Evolutionary conservation across 192 early-diverging fungal species (phyloP).

Genomic region (Chytriomyces hyalinus): DNA sequence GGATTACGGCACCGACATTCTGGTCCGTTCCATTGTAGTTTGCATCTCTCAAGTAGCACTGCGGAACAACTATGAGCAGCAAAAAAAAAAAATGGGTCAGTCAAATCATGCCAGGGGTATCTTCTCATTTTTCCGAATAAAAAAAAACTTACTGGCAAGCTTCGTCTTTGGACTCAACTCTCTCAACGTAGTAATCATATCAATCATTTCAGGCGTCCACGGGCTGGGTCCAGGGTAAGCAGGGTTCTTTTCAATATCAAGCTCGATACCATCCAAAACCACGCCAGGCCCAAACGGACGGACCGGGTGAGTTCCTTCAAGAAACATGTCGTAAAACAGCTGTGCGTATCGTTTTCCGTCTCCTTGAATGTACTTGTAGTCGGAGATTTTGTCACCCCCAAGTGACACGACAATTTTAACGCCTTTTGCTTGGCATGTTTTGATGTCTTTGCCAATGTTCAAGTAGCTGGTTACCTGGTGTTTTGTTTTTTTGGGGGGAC

Average conservation of each 20-base stretch:
- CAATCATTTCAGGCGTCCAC: conserved; percentile 29
- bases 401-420: conserved; percentile 22
- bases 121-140: not conserved
- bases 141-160: conserved; percentile 19
- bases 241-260: conserved; percentile 29
- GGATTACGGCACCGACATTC: conserved; percentile 25
- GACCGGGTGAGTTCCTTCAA: conserved; percentile 23
- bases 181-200: conserved; percentile 21
- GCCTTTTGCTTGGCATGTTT: conserved; percentile 1
- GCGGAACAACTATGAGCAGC: conserved; percentile 11
- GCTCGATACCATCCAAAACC: conserved; percentile 29
- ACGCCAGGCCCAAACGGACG: conserved; percentile 33
- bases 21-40: conserved; percentile 21
- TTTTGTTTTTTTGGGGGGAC: too few species aligned
- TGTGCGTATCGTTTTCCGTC: conserved; percentile 22
- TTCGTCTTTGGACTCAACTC: conserved; percentile 25
- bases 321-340: conserved; percentile 28
- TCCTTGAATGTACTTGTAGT: conserved; percentile 7
- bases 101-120: too few species aligned
- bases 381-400: conserved; percentile 24
- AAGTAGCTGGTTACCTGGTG: not conserved
- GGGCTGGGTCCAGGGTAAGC: not conserved
- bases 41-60: conserved; percentile 27
- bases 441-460: conserved; percentile 20
- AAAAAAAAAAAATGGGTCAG: not conserved